phyloP scores from a whole-genome alignment of 1,139 yeast species.

The Zygosaccharomyces sapae region DNA sequence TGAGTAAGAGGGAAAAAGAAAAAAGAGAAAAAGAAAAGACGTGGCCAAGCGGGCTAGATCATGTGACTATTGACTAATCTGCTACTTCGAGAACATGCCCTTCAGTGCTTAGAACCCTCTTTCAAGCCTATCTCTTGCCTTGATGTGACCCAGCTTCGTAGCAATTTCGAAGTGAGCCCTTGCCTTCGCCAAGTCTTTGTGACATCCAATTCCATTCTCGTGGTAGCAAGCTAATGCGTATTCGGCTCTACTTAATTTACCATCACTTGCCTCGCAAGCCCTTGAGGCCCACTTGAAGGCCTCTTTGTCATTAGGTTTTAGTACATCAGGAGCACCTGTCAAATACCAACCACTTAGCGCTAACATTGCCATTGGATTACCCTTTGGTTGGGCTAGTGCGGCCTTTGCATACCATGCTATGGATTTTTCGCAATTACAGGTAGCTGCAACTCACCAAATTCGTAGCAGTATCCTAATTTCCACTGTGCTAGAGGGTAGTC shows the following conservation, averaged over 20 bases:
- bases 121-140: constrained; percentile 42
- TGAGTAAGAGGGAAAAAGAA: not conserved
- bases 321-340: constrained; percentile 70
- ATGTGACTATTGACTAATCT: not conserved
- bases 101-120: constrained; percentile 1
- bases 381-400: constrained; percentile 45
- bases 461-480: constrained; percentile 81
- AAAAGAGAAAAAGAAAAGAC: not conserved
- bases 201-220: constrained; percentile 73
- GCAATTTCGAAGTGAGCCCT: constrained; percentile 54
- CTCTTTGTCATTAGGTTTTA: constrained; percentile 67
- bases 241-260: constrained; percentile 75
- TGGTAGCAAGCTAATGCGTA: constrained; percentile 78
- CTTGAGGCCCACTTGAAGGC: constrained; percentile 69
- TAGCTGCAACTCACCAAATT: constrained; percentile 73
- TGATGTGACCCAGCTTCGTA: constrained; percentile 55
- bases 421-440: constrained; percentile 66
- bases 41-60: too few relatives aligned
- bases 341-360: constrained; percentile 91
- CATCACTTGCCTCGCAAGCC: constrained; percentile 77
- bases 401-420: constrained; percentile 89
- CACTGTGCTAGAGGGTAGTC: constrained; percentile 81
- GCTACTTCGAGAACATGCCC: too few relatives aligned
- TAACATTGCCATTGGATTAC: constrained; percentile 83
- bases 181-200: constrained; percentile 46